phyloP scores from a whole-genome alignment of 768 basidiomycete species.

The Pleurotus tuber-regium region DNA sequence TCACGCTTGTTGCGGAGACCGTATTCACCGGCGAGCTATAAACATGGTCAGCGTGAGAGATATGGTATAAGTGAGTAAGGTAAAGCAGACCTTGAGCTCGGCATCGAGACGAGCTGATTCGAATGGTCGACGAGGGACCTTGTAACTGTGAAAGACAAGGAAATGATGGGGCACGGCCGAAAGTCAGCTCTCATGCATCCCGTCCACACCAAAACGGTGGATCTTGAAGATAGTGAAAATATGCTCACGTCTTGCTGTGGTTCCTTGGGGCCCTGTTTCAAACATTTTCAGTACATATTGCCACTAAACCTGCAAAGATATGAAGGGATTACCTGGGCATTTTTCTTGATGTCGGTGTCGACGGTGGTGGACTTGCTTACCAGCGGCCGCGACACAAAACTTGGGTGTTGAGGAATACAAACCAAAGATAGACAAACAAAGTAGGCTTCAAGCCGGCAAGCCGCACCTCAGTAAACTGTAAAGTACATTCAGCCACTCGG shows the following conservation, averaged over 20 bases:
- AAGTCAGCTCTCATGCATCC: slow-evolving; percentile 62
- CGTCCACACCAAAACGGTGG: slow-evolving; percentile 65
- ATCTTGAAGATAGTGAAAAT: slow-evolving; percentile 59
- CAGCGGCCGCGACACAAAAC: slow-evolving; percentile 21
- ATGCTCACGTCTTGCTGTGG: slow-evolving; percentile 91
- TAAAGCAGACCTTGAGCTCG: slow-evolving; percentile 84
- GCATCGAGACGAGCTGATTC: slow-evolving; percentile 98
- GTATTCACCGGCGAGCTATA: slow-evolving; percentile 97
- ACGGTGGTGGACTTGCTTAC: slow-evolving; percentile 26
- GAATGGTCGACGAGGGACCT: slow-evolving; percentile 97
- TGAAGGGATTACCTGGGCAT: slow-evolving; percentile 76
- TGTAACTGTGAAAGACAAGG: slow-evolving; percentile 67
- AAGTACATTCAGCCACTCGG: slow-evolving; percentile 61
- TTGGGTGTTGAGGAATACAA: slow-evolving; percentile 13
- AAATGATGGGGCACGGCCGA: slow-evolving; percentile 64
- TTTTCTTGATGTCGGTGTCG: slow-evolving; percentile 61
- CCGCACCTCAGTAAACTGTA: slow-evolving; percentile 57
- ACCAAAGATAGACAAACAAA: slow-evolving; percentile 39
- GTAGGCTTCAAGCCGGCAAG: slow-evolving; percentile 21
- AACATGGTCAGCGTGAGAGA: background rate
- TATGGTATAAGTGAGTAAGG: background rate
- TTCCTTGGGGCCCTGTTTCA: slow-evolving; percentile 80
- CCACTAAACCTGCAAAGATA: slow-evolving; percentile 11
- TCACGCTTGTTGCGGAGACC: slow-evolving; percentile 99
- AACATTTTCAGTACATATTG: slow-evolving; percentile 30